phyloP scores from a whole-genome alignment of 805 yeast genomes.

The Brettanomyces custersianus region DNA sequence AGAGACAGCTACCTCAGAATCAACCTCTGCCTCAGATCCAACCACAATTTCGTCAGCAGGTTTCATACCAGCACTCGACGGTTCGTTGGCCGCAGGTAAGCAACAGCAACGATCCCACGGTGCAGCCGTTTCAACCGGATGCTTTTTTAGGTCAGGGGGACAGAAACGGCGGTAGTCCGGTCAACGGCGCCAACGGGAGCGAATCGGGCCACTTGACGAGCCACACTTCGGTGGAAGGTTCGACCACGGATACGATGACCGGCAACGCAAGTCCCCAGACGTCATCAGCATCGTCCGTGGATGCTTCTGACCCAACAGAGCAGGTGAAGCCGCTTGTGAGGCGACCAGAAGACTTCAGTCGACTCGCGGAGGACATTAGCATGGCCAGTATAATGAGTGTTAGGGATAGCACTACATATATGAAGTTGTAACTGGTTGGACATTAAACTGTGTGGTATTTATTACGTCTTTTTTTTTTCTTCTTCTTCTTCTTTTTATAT shows the following conservation, averaged over 20 bases:
- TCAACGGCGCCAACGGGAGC: too few species aligned
- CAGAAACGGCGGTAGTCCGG: too few species aligned
- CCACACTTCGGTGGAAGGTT: conserved; percentile 3
- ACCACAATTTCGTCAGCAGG: conserved; percentile 2
- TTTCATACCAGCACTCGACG: too few species aligned
- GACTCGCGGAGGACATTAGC: conserved; percentile 14
- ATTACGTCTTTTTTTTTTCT: too few species aligned
- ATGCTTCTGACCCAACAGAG: conserved; percentile 6
- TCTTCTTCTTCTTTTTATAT: too few species aligned
- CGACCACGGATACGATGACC: conserved; percentile 1
- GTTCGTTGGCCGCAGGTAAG: conserved; percentile 1
- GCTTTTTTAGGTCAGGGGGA: too few species aligned
- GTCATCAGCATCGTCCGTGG: conserved; percentile 2
- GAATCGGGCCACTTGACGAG: too few species aligned
- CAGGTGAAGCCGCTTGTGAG: conserved; percentile 15
- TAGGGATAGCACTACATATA: conserved; percentile 3
- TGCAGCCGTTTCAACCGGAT: too few species aligned
- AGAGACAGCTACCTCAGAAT: not conserved
- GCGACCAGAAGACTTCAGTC: conserved; percentile 6
- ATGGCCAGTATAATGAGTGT: conserved; percentile 20
- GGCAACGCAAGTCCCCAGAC: not conserved
- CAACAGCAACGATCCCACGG: too few species aligned
- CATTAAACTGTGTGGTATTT: too few species aligned
- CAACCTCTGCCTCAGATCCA: not conserved
- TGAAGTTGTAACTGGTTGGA: conserved; percentile 18